Evolutionary conservation across 495 filamentous ascomycete genomes (phyloP).

Genomic region (Penicillium parvum): DNA sequence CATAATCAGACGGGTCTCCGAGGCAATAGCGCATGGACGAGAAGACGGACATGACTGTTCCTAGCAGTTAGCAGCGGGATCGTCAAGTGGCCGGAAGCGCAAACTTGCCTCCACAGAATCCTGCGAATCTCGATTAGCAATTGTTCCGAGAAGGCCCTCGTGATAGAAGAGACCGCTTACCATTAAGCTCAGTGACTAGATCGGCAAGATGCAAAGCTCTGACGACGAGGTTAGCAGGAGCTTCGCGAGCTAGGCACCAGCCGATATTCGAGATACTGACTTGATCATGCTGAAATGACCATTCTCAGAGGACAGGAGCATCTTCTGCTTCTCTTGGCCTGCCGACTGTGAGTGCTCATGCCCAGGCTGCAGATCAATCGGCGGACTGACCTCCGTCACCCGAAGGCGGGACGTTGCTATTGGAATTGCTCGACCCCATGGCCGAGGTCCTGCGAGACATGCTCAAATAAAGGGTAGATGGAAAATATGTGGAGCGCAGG

Average conservation of each 20-base stretch:
- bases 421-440: constrained; percentile 37
- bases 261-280: constrained; percentile 33
- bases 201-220: constrained; percentile 92
- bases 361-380: constrained; percentile 9
- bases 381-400: constrained; percentile 39
- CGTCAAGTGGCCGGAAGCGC: constrained; percentile 1
- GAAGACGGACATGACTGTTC: constrained; percentile 82
- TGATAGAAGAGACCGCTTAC: constrained; percentile 41
- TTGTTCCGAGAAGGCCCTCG: neutral
- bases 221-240: constrained; percentile 14
- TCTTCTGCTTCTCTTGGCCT: constrained; percentile 82
- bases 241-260: constrained; percentile 1
- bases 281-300: constrained; percentile 77
- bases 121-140: constrained; percentile 28
- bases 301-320: constrained; percentile 67
- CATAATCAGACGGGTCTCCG: constrained; percentile 59
- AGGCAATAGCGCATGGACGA: constrained; percentile 93
- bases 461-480: constrained; percentile 20
- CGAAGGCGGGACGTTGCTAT: constrained; percentile 30
- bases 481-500: constrained; percentile 1
- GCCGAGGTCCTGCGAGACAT: constrained; percentile 46
- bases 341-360: constrained; percentile 17
- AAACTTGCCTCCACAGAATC: constrained; percentile 51
- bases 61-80: constrained; percentile 22
- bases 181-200: constrained; percentile 92